Base-by-base conservation (phyloP, 345 rosid species). In the Laguncularia racemosa region DNA sequence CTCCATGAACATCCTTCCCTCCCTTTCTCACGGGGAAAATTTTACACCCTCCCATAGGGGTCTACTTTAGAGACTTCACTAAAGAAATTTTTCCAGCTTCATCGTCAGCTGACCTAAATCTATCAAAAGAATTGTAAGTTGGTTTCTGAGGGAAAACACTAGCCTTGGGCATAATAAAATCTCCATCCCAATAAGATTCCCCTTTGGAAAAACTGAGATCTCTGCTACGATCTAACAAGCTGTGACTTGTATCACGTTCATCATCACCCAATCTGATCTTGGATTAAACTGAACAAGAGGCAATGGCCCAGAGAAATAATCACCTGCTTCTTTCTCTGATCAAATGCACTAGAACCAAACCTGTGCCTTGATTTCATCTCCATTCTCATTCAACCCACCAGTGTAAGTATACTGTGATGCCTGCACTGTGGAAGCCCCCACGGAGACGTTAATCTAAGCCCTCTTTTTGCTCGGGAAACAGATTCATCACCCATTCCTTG, bases 261-360 rank as follows among this genome's bases (percentile, higher is more conserved):
- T 95, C 99, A 76, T 95, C 99, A 59, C 95, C 97, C 99, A 93
- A 67, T 93, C 99, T 67, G 95, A 93, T 56, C 99, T 80, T 18
- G 96, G 96, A 20, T 79, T 74, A 86, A 89, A 67, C 50, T 77
- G 78, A 69, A 90, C 86, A 60, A 87, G 67, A 1, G 96, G 97
- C 48, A 92, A 67, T 33, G 91, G 95, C 50, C 82, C 95, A 4
- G 81, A 64, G 69, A 84, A 75, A 68, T 59, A 78, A 19, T 81
- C 87, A 7, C 90, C 60, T 71, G 84, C 72, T 78, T 93, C 57
- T 74, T 56, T 48, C 53, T 76, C 65, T 76, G 82, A 51, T 81
- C 84, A 3, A 73, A 67, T 50, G 66, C 38, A 38, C 57, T 73
- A 50, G 81, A 73, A 58, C 75, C 78, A n/a, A n/a, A 52, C 67